These are phyloP conservation scores for Sphagnum tenellum DNA, from an alignment of 225 moss, liverwort and hornwort genomes.

Conservation along the genomic window DNA sequence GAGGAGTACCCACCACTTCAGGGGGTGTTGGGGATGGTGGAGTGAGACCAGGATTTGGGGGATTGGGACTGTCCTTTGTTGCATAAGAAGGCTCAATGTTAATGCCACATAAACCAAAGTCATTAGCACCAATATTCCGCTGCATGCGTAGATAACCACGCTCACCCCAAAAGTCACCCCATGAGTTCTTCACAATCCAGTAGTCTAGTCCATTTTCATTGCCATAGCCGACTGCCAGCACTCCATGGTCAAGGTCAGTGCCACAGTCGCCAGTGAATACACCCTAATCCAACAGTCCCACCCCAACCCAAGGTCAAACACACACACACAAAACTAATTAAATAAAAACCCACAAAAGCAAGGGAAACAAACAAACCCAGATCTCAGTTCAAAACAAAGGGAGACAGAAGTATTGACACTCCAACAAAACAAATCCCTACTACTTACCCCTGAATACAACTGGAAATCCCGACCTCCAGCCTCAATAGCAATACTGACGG, in stretches of 20 bases:
- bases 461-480: slow-evolving; percentile 75
- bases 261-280: slow-evolving; percentile 70
- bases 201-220: slow-evolving; percentile 43
- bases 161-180: slow-evolving; percentile 83
- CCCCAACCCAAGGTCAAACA: too few relatives aligned
- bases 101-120: slow-evolving; percentile 74
- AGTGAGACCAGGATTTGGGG: slow-evolving; percentile 28
- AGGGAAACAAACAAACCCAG: too few relatives aligned
- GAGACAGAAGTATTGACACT: background rate
- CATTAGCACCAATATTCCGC: slow-evolving; percentile 20
- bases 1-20: too few relatives aligned
- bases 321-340: too few relatives aligned
- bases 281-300: slow-evolving; percentile 22
- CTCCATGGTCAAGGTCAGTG: slow-evolving; percentile 66
- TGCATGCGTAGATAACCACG: slow-evolving; percentile 72
- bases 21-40: slow-evolving; percentile 2
- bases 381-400: too few relatives aligned
- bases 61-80: slow-evolving; percentile 55
- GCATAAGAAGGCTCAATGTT: slow-evolving; percentile 73
- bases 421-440: too few relatives aligned
- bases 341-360: too few relatives aligned
- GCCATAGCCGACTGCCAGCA: slow-evolving; percentile 79
- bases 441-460: slow-evolving; percentile 51
- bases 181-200: slow-evolving; percentile 90
- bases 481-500: slow-evolving; percentile 77